Evolutionary conservation across 306 rosid genomes (phyloP).

Genomic region (Quercus aquifolioides): DNA sequence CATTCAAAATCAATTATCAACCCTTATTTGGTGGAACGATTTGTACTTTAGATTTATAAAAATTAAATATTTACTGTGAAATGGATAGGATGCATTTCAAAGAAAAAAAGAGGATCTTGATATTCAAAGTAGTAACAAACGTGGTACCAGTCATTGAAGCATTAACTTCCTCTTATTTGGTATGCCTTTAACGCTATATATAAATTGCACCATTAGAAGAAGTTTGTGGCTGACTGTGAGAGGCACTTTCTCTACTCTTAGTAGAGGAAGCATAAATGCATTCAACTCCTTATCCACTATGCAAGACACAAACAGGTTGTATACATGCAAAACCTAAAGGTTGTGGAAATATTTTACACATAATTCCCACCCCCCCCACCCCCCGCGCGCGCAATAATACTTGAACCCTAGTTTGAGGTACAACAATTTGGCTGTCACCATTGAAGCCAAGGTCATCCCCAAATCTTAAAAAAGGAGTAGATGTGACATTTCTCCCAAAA

Average conservation of each 20-base stretch:
- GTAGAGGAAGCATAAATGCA: not conserved
- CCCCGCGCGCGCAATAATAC: not conserved
- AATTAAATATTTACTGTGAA: no score
- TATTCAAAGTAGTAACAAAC: not conserved
- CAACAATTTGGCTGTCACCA: not conserved
- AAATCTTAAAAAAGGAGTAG: not conserved
- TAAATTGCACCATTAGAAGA: not conserved
- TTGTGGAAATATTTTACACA: no score
- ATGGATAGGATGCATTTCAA: no score
- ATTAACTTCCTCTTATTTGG: not conserved
- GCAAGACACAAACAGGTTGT: not conserved
- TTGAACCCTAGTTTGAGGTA: not conserved
- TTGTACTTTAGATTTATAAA: no score
- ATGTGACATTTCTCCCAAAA: not conserved
- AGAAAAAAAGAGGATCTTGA: no score
- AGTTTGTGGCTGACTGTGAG: not conserved
- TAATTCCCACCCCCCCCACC: no score
- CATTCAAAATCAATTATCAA: no score
- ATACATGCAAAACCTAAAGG: not conserved
- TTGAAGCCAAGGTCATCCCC: not conserved
- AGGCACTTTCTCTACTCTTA: not conserved
- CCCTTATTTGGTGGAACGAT: no score
- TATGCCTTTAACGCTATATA: not conserved
- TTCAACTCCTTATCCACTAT: not conserved
- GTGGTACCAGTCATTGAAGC: not conserved